A percentile compares a stretch with the other conserved stretches of the same genome.
Evolutionary conservation across 1,139 yeast genomes (phyloP).

Genomic region (Yamadazyma friedrichii): DNA sequence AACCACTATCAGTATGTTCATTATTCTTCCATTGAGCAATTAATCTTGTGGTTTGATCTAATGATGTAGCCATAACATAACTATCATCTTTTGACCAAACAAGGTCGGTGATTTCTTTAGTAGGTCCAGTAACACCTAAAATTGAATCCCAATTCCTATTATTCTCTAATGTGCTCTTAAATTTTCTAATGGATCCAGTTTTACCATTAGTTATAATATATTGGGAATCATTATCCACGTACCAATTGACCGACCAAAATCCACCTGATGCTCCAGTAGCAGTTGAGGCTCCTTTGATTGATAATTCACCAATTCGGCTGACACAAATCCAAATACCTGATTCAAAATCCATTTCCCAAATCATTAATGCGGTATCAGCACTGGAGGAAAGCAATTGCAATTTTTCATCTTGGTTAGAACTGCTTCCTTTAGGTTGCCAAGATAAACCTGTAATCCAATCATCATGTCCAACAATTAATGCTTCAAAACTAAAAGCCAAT

Average conservation of each 20-base stretch:
- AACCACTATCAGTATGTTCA: constrained; percentile 15
- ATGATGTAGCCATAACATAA: constrained; percentile 69
- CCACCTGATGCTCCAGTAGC: constrained; percentile 99
- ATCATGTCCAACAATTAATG: constrained; percentile 95
- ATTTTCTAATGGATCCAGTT: constrained; percentile 89
- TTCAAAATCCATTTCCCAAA: constrained; percentile 88
- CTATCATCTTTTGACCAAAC: constrained; percentile 74
- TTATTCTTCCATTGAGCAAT: constrained; percentile 59
- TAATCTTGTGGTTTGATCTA: constrained; percentile 91
- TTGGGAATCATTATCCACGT: constrained; percentile 35
- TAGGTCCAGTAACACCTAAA: constrained; percentile 75
- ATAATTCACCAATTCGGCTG: constrained; percentile 82
- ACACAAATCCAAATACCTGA: constrained; percentile 92
- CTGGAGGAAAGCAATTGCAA: constrained; percentile 76
- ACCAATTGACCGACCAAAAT: constrained; percentile 90
- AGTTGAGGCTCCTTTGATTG: constrained; percentile 95
- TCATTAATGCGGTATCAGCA: constrained; percentile 90
- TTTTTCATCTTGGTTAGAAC: constrained; percentile 24
- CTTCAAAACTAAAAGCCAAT: constrained; percentile 77
- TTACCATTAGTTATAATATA: constrained; percentile 78
- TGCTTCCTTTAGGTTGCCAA: constrained; percentile 61
- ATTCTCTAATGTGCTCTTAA: constrained; percentile 45
- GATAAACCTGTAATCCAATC: constrained; percentile 90
- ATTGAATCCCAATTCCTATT: constrained; percentile 49
- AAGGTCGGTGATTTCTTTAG: constrained; percentile 71